These are phyloP conservation scores for Monosporascus sp. DNA, from an alignment of 2,329 filamentous ascomycete genomes.

Conservation along the genomic window DNA sequence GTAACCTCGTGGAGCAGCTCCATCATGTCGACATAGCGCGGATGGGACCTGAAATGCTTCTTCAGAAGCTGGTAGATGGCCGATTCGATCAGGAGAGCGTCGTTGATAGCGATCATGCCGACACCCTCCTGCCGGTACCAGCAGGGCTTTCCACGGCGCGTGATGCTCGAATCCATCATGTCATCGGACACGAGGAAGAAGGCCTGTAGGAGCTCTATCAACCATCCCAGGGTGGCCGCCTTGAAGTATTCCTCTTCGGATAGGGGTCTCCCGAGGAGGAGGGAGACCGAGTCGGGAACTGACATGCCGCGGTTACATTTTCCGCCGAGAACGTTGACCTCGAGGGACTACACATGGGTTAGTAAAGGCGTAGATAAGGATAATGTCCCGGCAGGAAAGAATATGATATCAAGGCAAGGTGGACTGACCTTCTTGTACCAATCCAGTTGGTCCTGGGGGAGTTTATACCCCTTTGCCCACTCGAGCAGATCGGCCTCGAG, in stretches of 20 bases:
- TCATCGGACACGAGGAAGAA: slow-evolving; percentile 99
- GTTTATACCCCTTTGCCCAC: slow-evolving; percentile 75
- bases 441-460: slow-evolving; percentile 72
- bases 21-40: slow-evolving; percentile 82
- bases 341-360: slow-evolving; percentile 57
- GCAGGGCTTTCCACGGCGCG: slow-evolving; percentile 87
- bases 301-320: slow-evolving; percentile 99
- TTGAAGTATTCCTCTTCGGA: slow-evolving; percentile 81
- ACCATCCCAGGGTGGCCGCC: slow-evolving; percentile 86
- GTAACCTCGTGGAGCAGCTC: slow-evolving; percentile 96
- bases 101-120: slow-evolving; percentile 97
- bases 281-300: slow-evolving; percentile 82
- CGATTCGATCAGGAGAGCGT: slow-evolving; percentile 91
- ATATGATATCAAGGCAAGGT: neutral
- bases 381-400: neutral
- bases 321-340: slow-evolving; percentile 84
- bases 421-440: slow-evolving; percentile 76
- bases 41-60: slow-evolving; percentile 86
- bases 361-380: slow-evolving; percentile 6
- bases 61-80: slow-evolving; percentile 88
- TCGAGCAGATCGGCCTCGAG: slow-evolving; percentile 77
- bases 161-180: slow-evolving; percentile 97
- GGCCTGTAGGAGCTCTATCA: slow-evolving; percentile 96
- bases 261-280: slow-evolving; percentile 69
- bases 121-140: slow-evolving; percentile 92